Base-by-base conservation (phyloP, 2,329 filamentous ascomycete species). In the Fusarium temperatum region DNA sequence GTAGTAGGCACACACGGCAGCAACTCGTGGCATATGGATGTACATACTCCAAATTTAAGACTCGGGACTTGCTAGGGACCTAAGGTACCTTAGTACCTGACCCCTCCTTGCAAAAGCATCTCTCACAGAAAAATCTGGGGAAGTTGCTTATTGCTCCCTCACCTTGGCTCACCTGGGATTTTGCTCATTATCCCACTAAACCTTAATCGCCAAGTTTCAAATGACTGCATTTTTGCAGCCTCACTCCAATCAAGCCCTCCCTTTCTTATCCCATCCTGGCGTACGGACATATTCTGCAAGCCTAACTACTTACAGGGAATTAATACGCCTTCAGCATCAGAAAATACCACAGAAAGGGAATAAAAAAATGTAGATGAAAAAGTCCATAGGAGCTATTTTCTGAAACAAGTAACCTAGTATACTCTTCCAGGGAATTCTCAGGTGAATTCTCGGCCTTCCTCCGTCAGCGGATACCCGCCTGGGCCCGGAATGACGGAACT, bases 401-500 rank as follows among this genome's bases (percentile, higher is more conserved):
- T 24, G 24, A 36, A 39, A 17, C 41, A 57, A 57, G 24, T 13
- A 28, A 39, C 38, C 20, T 14, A 13, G n/a, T 12, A 20, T 28
- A 48, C 22, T 48, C 30, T n/a, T 28, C 30, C 53, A 47, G 13
- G 24, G 24, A 24, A 24, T 24, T 24, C 24, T 24, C 24, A 24
- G 24, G 24, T 55, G 38, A 36, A 22, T 38, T 68, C 76, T 78
- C 75, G 76, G 76, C 59, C 76, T 75, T 73, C 73, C 71, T 77
- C 76, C 76, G 76, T 67, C 53, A 50, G 48, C 59, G 63, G 63
- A 64, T 61, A 60, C 64, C 66, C 57, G 38, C 58, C 60, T 57
- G 62, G 47, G 59, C 63, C 76, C 75, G 73, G 70, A 50, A 64
- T 48, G 61, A 62, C 77, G 77, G 77, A 78, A 73, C 70, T 78